Evolutionary conservation across 345 rosid species (phyloP), one percentile per base, ranked within the genome.

Genomic region (Aquilaria malaccensis): DNA sequence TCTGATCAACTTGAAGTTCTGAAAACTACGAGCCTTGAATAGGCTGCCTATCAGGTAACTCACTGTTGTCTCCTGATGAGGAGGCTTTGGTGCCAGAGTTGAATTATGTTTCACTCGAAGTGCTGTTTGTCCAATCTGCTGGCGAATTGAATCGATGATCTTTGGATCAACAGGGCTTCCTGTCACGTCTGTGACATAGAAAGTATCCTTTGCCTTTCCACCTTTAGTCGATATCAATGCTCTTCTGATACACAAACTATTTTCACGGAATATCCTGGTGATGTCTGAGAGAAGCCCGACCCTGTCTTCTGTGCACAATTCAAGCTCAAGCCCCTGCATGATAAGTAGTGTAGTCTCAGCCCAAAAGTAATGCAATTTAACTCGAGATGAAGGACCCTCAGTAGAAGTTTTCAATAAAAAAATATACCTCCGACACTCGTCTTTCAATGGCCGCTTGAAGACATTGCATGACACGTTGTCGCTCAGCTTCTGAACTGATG

Each of bases 381-480:
- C 43, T 37, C 7, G 43, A 9, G 7, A 9, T 37, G 43, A 37
- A 37, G 1, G 43, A 37, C 54, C 56, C 30, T 2, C 48, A 62
- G 30, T 47, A 47, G 30, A 13, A 13, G 33, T 58, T 51, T 11
- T 33, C 51, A 33, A 33, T 14, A 51, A 12, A 13, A 51, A 22
- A 51, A 57, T 5, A 10, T 80, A 86, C 96, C 87, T 86, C 87
- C 2, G 77, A 83, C n/a, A 79, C 81, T 64, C 96, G 74, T 68
- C 96, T 84, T 66, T 84, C 81, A 58, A 86, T 84, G 53, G 94
- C 96, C 31, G 94, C 96, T 76, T 81, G 84, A 15, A 89, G 87
- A 80, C 96, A 89, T 61, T 84, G 82, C 29, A 74, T 67, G 11
- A 89, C 83, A 52, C 96, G 83, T 30, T 82, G 84, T 75, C 85